A percentile compares a stretch with the other conserved stretches of the same genome.
Conservation (phyloP, 768 basidiomycete species). For the Amanita brunnescens region DNA sequence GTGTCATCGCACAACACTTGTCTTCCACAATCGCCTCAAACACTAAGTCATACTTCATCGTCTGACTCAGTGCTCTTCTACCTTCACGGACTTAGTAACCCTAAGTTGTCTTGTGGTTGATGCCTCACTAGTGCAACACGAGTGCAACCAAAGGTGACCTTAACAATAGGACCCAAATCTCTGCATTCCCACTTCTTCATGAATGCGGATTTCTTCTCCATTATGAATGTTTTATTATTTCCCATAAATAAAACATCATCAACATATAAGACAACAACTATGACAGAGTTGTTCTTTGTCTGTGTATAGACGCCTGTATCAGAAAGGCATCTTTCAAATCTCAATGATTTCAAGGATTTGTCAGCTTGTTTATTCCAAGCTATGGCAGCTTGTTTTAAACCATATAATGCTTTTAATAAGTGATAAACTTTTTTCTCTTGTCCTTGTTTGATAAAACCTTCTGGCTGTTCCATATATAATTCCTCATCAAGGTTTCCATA, state of each 20-base stretch:
- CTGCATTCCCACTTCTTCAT: not conserved
- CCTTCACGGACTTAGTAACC: too few species aligned
- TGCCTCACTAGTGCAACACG: too few species aligned
- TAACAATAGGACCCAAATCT: not conserved
- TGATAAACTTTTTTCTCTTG: not conserved
- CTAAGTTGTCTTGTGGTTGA: too few species aligned
- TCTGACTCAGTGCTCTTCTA: too few species aligned
- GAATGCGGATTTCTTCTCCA: not conserved
- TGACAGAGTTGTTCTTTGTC: not conserved
- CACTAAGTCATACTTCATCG: too few species aligned
- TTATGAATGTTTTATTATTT: not conserved
- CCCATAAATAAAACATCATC: not conserved
- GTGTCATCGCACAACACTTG: too few species aligned
- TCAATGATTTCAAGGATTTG: not conserved
- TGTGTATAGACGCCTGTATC: too few species aligned
- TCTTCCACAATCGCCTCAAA: too few species aligned
- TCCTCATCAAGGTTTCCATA: not conserved
- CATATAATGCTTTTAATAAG: conserved; percentile 1
- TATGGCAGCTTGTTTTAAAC: conserved; percentile 9
- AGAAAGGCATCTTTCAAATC: too few species aligned
- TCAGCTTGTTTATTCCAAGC: conserved; percentile 9
- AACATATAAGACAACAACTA: not conserved
- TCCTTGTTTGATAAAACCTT: too few species aligned
- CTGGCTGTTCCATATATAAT: not conserved
- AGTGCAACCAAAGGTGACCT: too few species aligned